These are phyloP conservation scores for Cochliopodium minus DNA, from an alignment of 208 protist genomes.

Conservation along the genomic window DNA sequence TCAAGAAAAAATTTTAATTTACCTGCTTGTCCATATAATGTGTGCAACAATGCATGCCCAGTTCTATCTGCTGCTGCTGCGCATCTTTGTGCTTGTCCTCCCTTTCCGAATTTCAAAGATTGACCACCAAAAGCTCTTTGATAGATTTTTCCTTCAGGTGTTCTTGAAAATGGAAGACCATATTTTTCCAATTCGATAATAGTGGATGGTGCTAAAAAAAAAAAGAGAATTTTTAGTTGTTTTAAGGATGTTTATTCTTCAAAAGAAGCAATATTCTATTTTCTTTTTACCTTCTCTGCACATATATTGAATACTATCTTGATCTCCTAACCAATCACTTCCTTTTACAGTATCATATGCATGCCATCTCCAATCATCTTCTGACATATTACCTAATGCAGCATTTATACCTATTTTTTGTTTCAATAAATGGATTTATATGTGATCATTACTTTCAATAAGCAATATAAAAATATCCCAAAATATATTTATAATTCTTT, in stretches of 20 bases:
- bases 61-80: conserved; percentile 91
- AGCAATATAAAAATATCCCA: neutral
- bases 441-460: too few species aligned
- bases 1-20: neutral
- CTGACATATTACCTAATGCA: conserved; percentile 87
- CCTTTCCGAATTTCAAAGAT: conserved; percentile 85
- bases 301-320: conserved; percentile 99
- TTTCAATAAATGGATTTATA: too few species aligned
- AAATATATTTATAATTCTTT: neutral
- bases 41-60: conserved; percentile 95
- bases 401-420: conserved; percentile 93
- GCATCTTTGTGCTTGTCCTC: conserved; percentile 83
- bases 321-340: conserved; percentile 91
- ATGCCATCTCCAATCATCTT: conserved; percentile 97
- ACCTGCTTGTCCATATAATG: conserved; percentile 89
- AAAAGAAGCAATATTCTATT: too few species aligned
- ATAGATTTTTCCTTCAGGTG: conserved; percentile 94
- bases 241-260: too few species aligned
- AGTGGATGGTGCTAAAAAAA: conserved; percentile 57
- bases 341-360: conserved; percentile 98
- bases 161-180: conserved; percentile 93
- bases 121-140: conserved; percentile 96
- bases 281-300: conserved; percentile 91
- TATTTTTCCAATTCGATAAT: conserved; percentile 88
- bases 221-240: too few species aligned